Evolutionary conservation across 2,329 filamentous ascomycete genomes (phyloP), one percentile per base, ranked within the genome.

Genomic region (Clarireedia sp.): DNA sequence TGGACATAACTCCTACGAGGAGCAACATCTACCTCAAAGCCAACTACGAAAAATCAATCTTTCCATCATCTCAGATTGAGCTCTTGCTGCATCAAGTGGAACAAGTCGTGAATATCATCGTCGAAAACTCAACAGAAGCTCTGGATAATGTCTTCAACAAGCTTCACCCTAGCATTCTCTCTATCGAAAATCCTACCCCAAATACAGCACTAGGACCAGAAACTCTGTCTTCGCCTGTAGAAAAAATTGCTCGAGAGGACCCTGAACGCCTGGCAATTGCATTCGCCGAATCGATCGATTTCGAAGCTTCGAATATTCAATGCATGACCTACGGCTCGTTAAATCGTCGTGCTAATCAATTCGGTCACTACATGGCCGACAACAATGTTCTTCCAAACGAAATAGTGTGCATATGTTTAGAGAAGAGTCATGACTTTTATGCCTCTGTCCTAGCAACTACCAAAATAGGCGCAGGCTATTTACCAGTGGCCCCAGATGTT

Each of bases 401-500:
- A 16, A 71, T 89, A 9, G 74, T 95, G n/a, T 84, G 83, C 36
- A 79, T 95, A 45, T 75, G 86, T 46, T 85, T 95, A 79, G 81
- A 91, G 21, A 95, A 94, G 66, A 91, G 85, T 0, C 68, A 82
- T 1, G 69, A 82, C 24, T 72, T 95, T 0, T 95, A 95, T 65
- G 75, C 84, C 26, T 78, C 83, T 0, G 88, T 95, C 24, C 74
- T 96, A 29, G 90, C 82, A 1, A 78, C 85, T 21, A 69, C 89
- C 33, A 95, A 95, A 64, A 74, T 82, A 5, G 89, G 89, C 8
- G 85, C 83, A 63, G 89, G 84, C 7, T 94, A 95, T 65, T 71
- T 95, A n/a, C 89, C 90, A 0, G 75, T 95, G 3, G 76, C 89
- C 0, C 86, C 88, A 0, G 82, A 79, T n/a, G 87, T 85, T 0